A percentile compares a stretch with the other conserved stretches of the same genome.
Evolutionary conservation across 495 filamentous ascomycete species (phyloP).

Genomic region (Neurospora africana): DNA sequence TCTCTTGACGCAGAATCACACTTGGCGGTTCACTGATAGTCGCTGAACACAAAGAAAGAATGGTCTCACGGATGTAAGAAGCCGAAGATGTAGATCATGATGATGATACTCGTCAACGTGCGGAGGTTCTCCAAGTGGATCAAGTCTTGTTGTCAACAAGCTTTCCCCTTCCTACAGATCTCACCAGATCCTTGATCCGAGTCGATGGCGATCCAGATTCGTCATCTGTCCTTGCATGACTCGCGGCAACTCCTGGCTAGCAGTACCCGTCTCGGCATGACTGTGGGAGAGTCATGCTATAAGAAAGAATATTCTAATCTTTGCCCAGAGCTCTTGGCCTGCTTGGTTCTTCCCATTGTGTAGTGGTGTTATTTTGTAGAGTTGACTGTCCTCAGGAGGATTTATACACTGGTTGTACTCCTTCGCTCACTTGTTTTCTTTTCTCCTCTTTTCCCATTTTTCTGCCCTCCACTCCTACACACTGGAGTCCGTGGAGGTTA

Average conservation of each 20-base stretch:
- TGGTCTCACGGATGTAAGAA: neutral
- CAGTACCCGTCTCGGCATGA: constrained; percentile 5
- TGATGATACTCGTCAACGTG: neutral
- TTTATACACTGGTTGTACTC: constrained; percentile 7
- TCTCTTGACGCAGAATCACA: neutral
- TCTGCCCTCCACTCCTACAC: neutral
- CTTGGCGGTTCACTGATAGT: neutral
- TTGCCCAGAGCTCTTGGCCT: constrained; percentile 2
- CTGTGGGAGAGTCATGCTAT: constrained; percentile 10
- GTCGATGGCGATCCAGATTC: neutral
- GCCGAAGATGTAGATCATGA: neutral
- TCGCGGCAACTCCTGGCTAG: constrained; percentile 8
- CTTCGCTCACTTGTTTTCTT: constrained; percentile 12
- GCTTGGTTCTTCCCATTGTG: constrained; percentile 4
- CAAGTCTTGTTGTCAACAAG: neutral
- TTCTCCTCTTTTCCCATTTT: constrained; percentile 9
- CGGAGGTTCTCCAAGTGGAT: neutral
- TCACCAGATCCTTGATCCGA: neutral
- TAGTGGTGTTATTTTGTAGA: neutral
- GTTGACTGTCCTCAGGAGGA: constrained; percentile 22
- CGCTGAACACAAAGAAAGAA: neutral
- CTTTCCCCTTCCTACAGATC: neutral
- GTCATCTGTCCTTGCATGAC: constrained; percentile 10
- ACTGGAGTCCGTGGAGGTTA: neutral
- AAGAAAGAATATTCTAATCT: constrained; percentile 4